Base-by-base conservation (phyloP, 2,329 filamentous ascomycete species). In the Diaporthe sp. region DNA sequence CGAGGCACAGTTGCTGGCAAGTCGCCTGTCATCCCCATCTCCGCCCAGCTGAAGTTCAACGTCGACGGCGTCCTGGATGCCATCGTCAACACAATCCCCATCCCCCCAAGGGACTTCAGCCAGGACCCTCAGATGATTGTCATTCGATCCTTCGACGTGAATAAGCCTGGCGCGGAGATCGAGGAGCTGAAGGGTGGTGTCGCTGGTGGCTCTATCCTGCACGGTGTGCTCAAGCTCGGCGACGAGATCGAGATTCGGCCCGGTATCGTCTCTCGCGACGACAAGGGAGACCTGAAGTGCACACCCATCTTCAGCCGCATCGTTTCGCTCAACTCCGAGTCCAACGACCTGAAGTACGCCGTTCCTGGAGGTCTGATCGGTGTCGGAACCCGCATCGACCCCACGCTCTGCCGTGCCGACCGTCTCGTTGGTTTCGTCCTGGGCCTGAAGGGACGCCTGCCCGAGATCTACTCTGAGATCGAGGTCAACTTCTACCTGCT, bases 401-500 rank as follows among this genome's bases (percentile, higher is more conserved):
- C 97, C 77, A 99, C 97, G 7, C 93, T 99, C 72, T 99, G 97
- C 92, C 92, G 97, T 92, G 97, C 97, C 80, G 97, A 99, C 92
- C 96, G 97, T 92, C 92, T 99, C 15, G 97, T 99, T 80, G 97
- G 97, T 85, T 98, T 98, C 91, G 97, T 99, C 71, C 92, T 99
- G 76, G 97, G 97, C 84, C 93, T 98, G 81, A 96, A 96, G 87
- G 97, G 97, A 79, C 92, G 94, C 81, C 92, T 99, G 34, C 97
- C 97, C 68, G 95, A 97, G 83, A 98, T 99, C 85, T 99, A 98
- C 90, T 97, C 94, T 80, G 97, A 99, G 87, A 94, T 99, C 77
- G 97, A 99, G 88, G 96, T 98, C 86, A 98, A 98, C 91, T 99
- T 98, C 90, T 99, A 98, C 91, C 91, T 99, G 77, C 93, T 99